Base-by-base conservation (phyloP, 495 filamentous ascomycete genomes). In the Aspergillus kassunensis region DNA sequence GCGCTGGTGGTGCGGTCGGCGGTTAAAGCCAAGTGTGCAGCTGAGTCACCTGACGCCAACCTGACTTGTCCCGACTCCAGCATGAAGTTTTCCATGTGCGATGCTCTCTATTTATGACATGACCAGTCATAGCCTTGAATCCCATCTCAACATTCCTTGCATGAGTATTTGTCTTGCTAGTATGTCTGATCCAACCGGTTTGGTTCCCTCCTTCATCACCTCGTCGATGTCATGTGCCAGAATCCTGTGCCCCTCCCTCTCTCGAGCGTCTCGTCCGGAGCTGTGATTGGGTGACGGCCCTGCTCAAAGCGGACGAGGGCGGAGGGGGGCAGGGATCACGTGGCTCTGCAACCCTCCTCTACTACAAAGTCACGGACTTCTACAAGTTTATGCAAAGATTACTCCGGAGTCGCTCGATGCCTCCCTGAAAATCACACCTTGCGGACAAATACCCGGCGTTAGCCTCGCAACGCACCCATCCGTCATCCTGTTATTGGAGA, bases 211-310 rank as follows among this genome's bases (percentile, higher is more conserved):
- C 56, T 55, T 52, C 41, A 46, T 41, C 39, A 37, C 33, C 0
- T 53, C 45, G 35, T 19, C 25, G 25, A 58, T 63, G 62, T 74
- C 71, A 76, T 68, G 69, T 73, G 72, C 62, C 57, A 46, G 37
- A 54, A 64, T 71, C 71, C 70, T 71, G 70, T 74, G 73, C 67
- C 69, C 60, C 66, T 66, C 63, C 64, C 53, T 59, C 57, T 53
- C 30, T 60, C 56, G 57, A 61, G 49, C 19, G 30, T 29, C 35
- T 43, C 3, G 24, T 33, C 27, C 12, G 6, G 9, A 0, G 6
- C 10, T 27, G 43, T 71, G 61, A 76, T 76, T 76, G 68, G 71
- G 44, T 43, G 25, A 25, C 24, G 43, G 41, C 36, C 31, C 51
- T 29, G 25, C 50, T 54, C 36, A 35, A 29, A 42, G 49, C 54